A percentile compares a stretch with the other conserved stretches of the same genome.
These are phyloP conservation scores for Papilionanthe hybrid DNA, from an alignment of 116 monocot species.

Conservation along the genomic window DNA sequence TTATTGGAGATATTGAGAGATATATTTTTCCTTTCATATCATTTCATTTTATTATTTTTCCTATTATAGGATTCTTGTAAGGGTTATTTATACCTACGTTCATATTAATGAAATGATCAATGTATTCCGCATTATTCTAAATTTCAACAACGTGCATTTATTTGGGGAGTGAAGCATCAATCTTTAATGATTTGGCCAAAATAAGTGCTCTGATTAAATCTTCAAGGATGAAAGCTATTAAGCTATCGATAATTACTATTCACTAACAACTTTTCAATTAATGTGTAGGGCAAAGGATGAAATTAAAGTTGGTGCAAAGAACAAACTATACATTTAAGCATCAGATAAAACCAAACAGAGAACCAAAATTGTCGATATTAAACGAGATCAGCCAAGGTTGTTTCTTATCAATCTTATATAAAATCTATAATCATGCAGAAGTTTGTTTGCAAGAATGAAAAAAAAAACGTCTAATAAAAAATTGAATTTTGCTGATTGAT, in stretches of 20 bases:
- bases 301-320: no score
- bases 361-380: no score
- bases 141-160: not conserved
- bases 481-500: not conserved
- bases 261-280: not conserved
- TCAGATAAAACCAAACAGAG: no score
- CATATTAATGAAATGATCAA: no score
- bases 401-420: not conserved
- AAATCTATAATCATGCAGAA: not conserved
- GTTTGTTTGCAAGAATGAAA: not conserved
- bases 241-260: not conserved
- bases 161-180: not conserved
- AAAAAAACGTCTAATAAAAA: not conserved
- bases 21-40: no score
- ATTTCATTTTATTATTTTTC: no score
- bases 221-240: not conserved
- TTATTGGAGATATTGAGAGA: no score
- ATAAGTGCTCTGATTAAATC: not conserved
- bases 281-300: not conserved
- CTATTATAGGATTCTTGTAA: no score
- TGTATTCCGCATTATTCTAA: no score
- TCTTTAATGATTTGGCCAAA: not conserved
- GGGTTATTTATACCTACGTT: no score
- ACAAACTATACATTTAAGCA: no score
- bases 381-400: not conserved